Evolutionary conservation across 208 protist species (phyloP).

Genomic region (Porcisia hertigi): DNA sequence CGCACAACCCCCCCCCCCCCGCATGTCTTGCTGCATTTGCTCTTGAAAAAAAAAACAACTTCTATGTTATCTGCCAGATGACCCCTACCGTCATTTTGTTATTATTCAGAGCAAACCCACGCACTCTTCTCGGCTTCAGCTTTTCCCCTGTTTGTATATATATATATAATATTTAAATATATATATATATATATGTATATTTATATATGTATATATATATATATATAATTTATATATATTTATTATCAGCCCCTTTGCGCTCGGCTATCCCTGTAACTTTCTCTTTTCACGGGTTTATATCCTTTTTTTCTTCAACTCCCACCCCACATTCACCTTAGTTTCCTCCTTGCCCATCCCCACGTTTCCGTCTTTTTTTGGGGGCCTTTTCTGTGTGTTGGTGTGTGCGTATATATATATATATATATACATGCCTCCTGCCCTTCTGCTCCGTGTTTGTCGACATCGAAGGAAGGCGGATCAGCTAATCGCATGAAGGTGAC

Average conservation of each 20-base stretch:
- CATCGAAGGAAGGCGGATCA: background rate
- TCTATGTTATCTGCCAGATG: background rate
- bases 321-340: background rate
- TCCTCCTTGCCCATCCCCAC: background rate
- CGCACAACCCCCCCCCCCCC: too few relatives aligned
- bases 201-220: background rate
- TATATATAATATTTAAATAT: background rate
- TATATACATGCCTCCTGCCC: background rate
- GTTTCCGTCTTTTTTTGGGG: background rate
- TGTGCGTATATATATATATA: background rate
- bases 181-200: background rate
- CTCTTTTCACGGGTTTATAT: background rate
- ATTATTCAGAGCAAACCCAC: background rate
- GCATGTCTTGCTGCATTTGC: background rate
- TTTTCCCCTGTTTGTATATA: background rate
- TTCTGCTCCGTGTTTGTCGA: conserved; percentile 6
- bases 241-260: background rate
- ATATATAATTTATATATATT: background rate
- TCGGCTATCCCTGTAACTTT: background rate
- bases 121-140: background rate
- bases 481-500: background rate
- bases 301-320: background rate
- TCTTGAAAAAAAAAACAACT: too few relatives aligned
- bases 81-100: background rate
- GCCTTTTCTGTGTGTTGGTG: background rate